phyloP scores from a whole-genome alignment of 768 basidiomycete genomes.

The Saitozyma sp. region DNA sequence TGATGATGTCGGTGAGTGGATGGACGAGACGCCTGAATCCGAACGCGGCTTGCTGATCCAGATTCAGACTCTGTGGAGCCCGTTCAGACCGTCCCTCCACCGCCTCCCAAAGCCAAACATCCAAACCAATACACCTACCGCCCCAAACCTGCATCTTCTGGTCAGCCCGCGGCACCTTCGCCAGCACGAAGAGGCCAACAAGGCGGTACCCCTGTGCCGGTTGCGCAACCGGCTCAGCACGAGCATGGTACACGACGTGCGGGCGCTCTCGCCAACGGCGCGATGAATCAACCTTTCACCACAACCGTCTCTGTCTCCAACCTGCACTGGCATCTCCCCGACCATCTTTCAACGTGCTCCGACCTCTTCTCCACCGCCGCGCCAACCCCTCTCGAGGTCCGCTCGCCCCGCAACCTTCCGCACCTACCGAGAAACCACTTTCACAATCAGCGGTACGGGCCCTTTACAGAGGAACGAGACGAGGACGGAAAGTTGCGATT shows the following conservation, averaged over 20 bases:
- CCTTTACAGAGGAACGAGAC: conserved; percentile 37
- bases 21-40: background rate
- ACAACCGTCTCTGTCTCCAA: conserved; percentile 25
- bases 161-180: conserved; percentile 22
- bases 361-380: conserved; percentile 69
- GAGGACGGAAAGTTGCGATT: conserved; percentile 29
- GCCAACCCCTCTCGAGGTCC: conserved; percentile 61
- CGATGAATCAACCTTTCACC: conserved; percentile 23
- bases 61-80: conserved; percentile 15
- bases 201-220: conserved; percentile 25
- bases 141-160: conserved; percentile 39
- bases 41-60: conserved; percentile 3
- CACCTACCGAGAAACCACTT: conserved; percentile 38
- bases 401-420: conserved; percentile 30
- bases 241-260: conserved; percentile 46
- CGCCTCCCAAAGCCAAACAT: conserved; percentile 52
- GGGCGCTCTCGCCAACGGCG: conserved; percentile 32
- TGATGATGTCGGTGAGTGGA: conserved; percentile 36
- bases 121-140: conserved; percentile 59
- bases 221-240: conserved; percentile 33
- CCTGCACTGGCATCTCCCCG: conserved; percentile 76
- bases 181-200: conserved; percentile 23
- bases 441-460: conserved; percentile 38
- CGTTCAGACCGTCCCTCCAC: background rate
- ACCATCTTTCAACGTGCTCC: conserved; percentile 84